Base-by-base conservation (phyloP, 2,329 filamentous ascomycete genomes). In the Aurifilum marmelostoma region DNA sequence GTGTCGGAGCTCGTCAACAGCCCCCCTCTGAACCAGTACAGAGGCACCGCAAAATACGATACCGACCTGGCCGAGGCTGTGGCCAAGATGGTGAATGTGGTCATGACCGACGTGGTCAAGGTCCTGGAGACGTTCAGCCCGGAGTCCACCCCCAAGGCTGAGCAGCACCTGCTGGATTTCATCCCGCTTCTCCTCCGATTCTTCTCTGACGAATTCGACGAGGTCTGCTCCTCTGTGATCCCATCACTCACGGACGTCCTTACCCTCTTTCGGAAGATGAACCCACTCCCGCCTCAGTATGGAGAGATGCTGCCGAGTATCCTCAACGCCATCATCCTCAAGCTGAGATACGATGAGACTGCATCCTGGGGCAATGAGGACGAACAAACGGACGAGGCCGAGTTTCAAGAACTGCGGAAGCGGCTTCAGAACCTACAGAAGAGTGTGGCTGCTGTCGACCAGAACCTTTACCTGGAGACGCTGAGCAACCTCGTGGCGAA, bases 331-430 rank as follows among this genome's bases (percentile, higher is more conserved):
- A 95, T 98, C 75, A 92, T 99, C 70, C 85, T 88, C 67, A 99
- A 99, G 82, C 97, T 98, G 94, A 91, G 95, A 77, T 98, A 97
- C 76, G 96, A 99, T 75, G 95, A 97, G 77, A 97, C 95, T 7
- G 92, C 92, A 1, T 91, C 88, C 27, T 98, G 95, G 95, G 95
- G 94, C 50, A 90, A 94, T 69, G 94, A 97, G 77, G 94, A 97
- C 74, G 94, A 97, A 74, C 91, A 97, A 79, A 97, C 94, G 1
- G 96, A 98, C 75, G 96, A 99, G 80, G 96, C 95, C 34, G 96
- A 99, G 78, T 99, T 99, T 75, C 92, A 97, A 76, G 96, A 99
- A 74, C 85, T 99, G 66, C 89, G 97, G 70, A 97, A 97, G 79
- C 89, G 93, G 74, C 84, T 99, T 62, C 93, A 97, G 78, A 91